These are phyloP conservation scores for Hortaea sp. DNA, from an alignment of 2,329 filamentous ascomycete species.

Conservation along the genomic window DNA sequence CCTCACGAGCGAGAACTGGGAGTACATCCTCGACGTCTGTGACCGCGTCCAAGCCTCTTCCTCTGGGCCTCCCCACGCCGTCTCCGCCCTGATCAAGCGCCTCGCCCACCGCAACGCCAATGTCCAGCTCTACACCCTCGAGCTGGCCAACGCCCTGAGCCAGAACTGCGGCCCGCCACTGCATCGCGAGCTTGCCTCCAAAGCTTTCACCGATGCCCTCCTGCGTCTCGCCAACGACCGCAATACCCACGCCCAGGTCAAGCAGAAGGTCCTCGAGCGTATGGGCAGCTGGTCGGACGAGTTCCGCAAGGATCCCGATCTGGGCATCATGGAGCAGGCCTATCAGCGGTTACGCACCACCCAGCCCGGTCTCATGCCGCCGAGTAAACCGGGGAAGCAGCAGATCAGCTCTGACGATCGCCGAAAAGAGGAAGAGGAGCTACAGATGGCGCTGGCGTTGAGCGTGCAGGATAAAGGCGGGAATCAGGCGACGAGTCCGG, in stretches of 20 bases:
- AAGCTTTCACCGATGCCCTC: constrained; percentile 88
- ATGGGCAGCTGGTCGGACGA: constrained; percentile 96
- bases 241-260: constrained; percentile 93
- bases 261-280: constrained; percentile 89
- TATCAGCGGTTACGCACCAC: constrained; percentile 71
- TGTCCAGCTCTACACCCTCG: constrained; percentile 88
- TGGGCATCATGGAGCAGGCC: constrained; percentile 95
- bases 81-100: constrained; percentile 82
- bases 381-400: constrained; percentile 87
- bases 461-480: constrained; percentile 74
- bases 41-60: constrained; percentile 27
- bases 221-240: constrained; percentile 81
- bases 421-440: constrained; percentile 91
- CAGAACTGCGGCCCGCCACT: constrained; percentile 83
- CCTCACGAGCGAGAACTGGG: constrained; percentile 74
- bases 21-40: constrained; percentile 49
- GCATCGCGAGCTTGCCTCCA: constrained; percentile 80
- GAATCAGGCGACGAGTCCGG: constrained; percentile 16
- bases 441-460: constrained; percentile 89
- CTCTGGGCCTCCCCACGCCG: constrained; percentile 40
- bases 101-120: constrained; percentile 91
- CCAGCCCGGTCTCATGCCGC: constrained; percentile 71
- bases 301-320: constrained; percentile 78
- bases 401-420: constrained; percentile 82
- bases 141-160: constrained; percentile 83